These are phyloP conservation scores for Neobulgaria alba DNA, from an alignment of 2,329 filamentous ascomycete species.

Conservation along the genomic window DNA sequence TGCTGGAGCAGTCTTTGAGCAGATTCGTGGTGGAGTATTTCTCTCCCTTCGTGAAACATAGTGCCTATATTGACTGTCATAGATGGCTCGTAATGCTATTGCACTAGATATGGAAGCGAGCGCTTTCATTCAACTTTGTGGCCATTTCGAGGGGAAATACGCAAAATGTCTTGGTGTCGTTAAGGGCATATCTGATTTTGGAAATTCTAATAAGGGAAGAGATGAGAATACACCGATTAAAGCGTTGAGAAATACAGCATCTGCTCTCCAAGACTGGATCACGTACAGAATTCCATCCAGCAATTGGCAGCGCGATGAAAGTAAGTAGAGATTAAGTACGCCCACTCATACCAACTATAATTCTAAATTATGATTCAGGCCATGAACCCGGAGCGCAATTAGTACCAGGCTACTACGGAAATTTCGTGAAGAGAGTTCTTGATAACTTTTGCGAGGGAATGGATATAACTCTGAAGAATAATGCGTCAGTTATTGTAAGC, in stretches of 20 bases:
- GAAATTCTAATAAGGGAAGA: not conserved
- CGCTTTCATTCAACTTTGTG: not conserved
- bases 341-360: no score
- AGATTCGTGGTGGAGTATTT: not conserved
- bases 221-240: not conserved
- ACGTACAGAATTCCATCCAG: not conserved
- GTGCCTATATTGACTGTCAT: not conserved
- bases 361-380: no score
- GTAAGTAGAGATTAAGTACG: no score
- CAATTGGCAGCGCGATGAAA: not conserved
- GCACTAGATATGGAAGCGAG: not conserved
- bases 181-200: not conserved
- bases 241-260: not conserved
- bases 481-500: not conserved
- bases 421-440: not conserved
- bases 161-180: not conserved
- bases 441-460: not conserved
- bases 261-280: not conserved
- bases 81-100: not conserved
- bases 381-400: not conserved
- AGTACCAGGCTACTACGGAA: not conserved
- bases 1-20: not conserved
- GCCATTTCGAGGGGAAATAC: no score
- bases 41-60: not conserved
- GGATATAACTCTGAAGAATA: not conserved